Percentiles rank a stretch among this genome's conserved stretches.
These are phyloP conservation scores for Exophiala xenobiotica DNA, from an alignment of 2,329 filamentous ascomycete genomes.

Conservation along the genomic window DNA sequence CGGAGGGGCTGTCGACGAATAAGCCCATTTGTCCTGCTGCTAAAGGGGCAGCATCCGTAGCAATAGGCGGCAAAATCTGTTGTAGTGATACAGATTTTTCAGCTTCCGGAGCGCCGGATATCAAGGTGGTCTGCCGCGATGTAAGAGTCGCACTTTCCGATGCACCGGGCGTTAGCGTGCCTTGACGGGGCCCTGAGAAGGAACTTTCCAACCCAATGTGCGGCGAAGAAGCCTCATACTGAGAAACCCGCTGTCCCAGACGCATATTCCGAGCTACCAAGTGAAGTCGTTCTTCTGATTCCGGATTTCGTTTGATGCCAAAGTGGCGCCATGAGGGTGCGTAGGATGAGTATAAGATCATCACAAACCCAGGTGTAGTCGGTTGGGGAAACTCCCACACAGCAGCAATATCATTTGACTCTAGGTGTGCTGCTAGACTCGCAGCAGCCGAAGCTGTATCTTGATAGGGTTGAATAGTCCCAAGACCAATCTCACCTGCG, in stretches of 20 bases:
- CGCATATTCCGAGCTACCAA: conserved; percentile 13
- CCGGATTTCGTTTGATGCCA: neutral
- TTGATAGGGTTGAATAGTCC: conserved; percentile 19
- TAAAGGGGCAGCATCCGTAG: neutral
- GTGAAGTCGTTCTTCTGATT: conserved; percentile 13
- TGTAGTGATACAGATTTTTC: neutral
- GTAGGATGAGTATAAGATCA: conserved; percentile 25
- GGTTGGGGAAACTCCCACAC: conserved; percentile 25
- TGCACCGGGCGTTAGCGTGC: too few relatives aligned
- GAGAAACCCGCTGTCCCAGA: neutral
- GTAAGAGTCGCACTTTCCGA: too few relatives aligned
- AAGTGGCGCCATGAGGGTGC: conserved; percentile 14
- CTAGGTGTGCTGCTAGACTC: conserved; percentile 18
- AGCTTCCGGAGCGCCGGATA: too few relatives aligned
- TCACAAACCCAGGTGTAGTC: conserved; percentile 8
- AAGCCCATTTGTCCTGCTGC: neutral
- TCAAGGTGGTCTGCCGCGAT: too few relatives aligned
- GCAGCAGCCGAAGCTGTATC: conserved; percentile 11
- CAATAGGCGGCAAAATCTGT: neutral
- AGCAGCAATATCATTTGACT: conserved; percentile 18
- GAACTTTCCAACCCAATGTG: too few relatives aligned
- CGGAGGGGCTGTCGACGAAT: neutral
- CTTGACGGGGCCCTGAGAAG: too few relatives aligned
- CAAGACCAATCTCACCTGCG: conserved; percentile 1
- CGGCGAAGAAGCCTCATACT: neutral